phyloP scores from a whole-genome alignment of 148 eudicot genomes.

The Rhododendron mucronatum region DNA sequence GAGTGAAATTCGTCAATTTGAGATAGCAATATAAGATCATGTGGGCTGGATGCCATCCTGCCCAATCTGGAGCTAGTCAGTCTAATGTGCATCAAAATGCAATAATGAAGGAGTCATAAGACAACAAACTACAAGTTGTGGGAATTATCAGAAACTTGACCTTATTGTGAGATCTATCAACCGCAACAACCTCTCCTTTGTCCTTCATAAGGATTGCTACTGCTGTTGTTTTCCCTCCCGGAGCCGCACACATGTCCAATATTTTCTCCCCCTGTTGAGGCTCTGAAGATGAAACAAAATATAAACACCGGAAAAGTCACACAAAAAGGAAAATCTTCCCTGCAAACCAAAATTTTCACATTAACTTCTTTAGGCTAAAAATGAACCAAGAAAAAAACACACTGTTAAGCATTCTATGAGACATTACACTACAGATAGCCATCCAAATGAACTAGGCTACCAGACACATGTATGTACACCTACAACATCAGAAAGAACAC shows the following conservation, averaged over 20 bases:
- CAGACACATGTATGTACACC: background rate
- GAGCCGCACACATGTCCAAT: slow-evolving; percentile 96
- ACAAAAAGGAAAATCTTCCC: background rate
- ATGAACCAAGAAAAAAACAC: background rate
- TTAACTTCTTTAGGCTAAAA: background rate
- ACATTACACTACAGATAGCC: background rate
- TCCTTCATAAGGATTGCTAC: slow-evolving; percentile 92
- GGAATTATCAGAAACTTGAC: slow-evolving; percentile 30
- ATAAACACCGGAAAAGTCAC: background rate
- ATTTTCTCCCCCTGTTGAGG: slow-evolving; percentile 85
- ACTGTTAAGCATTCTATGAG: background rate
- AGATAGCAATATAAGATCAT: background rate
- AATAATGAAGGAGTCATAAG: background rate
- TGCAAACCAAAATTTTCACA: background rate
- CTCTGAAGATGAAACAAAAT: slow-evolving; percentile 23
- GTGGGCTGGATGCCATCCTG: too few species aligned
- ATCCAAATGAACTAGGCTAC: background rate
- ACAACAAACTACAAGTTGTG: background rate
- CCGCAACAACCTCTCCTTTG: slow-evolving; percentile 79
- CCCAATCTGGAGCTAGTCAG: background rate
- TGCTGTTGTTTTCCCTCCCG: slow-evolving; percentile 98
- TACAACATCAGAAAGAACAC: background rate
- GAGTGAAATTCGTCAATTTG: background rate
- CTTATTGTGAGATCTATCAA: slow-evolving; percentile 93
- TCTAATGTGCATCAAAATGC: background rate